Evolutionary conservation across 2,329 filamentous ascomycete genomes (phyloP).

Genomic region (Pseudocercospora cruenta): DNA sequence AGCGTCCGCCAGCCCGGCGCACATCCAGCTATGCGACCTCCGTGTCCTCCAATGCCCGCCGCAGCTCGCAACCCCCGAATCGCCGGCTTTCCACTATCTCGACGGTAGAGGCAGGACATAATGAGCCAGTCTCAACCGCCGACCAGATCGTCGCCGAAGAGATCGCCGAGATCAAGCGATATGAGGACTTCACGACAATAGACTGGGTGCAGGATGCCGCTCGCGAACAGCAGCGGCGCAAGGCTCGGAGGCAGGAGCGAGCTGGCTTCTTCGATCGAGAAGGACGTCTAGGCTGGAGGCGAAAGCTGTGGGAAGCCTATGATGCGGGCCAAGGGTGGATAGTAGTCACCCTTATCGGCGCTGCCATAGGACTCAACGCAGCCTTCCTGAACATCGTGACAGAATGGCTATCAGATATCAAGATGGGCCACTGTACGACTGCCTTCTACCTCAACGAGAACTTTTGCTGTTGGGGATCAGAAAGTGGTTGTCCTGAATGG

Average conservation of each 20-base stretch:
- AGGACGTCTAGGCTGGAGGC: slow-evolving; percentile 75
- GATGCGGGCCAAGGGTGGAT: slow-evolving; percentile 98
- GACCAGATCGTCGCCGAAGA: slow-evolving; percentile 85
- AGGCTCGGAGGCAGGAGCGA: slow-evolving; percentile 72
- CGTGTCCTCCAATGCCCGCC: slow-evolving; percentile 19
- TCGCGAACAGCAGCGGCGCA: slow-evolving; percentile 81
- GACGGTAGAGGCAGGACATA: slow-evolving; percentile 64
- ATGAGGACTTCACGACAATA: slow-evolving; percentile 97
- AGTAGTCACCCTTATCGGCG: slow-evolving; percentile 89
- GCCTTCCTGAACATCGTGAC: slow-evolving; percentile 93
- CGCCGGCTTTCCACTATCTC: slow-evolving; percentile 71
- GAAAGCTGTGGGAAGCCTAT: slow-evolving; percentile 81
- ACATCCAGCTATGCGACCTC: slow-evolving; percentile 29
- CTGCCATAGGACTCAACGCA: slow-evolving; percentile 90
- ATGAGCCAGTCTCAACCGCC: slow-evolving; percentile 56
- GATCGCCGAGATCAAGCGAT: slow-evolving; percentile 96
- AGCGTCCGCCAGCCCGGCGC: slow-evolving; percentile 20
- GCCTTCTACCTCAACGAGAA: slow-evolving; percentile 96
- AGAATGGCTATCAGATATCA: slow-evolving; percentile 95
- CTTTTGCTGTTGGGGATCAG: slow-evolving; percentile 97
- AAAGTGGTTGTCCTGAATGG: slow-evolving; percentile 87
- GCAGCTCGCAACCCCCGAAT: slow-evolving; percentile 41
- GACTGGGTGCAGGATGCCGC: slow-evolving; percentile 99
- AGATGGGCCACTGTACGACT: slow-evolving; percentile 92
- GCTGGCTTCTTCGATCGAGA: slow-evolving; percentile 71